phyloP scores from a whole-genome alignment of 1,284 basidiomycete species.

The Pseudozyma sp. region DNA sequence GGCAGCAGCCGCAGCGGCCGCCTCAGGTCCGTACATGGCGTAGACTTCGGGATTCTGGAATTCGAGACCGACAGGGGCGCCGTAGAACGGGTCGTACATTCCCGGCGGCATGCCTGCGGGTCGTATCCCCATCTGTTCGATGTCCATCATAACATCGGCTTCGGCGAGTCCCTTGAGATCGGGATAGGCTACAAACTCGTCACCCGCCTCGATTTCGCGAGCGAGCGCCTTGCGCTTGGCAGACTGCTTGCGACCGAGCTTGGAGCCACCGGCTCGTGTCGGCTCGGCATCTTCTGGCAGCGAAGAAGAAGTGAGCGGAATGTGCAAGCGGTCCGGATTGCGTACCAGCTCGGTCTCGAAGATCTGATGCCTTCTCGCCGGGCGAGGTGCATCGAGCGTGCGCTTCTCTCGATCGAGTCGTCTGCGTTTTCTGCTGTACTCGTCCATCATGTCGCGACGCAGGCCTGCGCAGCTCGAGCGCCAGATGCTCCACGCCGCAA shows the following conservation, averaged over 20 bases:
- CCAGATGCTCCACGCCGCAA: slow-evolving; percentile 77
- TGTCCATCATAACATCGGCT: slow-evolving; percentile 62
- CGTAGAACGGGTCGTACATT: slow-evolving; percentile 48
- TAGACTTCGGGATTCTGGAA: slow-evolving; percentile 43
- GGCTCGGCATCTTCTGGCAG: slow-evolving; percentile 12
- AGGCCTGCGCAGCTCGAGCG: slow-evolving; percentile 71
- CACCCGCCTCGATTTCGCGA: slow-evolving; percentile 35
- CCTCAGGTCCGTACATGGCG: slow-evolving; percentile 47
- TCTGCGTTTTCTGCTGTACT: slow-evolving; percentile 82
- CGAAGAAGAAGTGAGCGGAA: slow-evolving; percentile 12
- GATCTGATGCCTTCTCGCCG: slow-evolving; percentile 68
- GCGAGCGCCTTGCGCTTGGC: slow-evolving; percentile 45
- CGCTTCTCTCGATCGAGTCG: slow-evolving; percentile 83
- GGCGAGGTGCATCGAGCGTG: slow-evolving; percentile 78
- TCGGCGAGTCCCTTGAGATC: slow-evolving; percentile 64
- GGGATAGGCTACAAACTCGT: slow-evolving; percentile 62
- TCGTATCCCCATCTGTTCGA: slow-evolving; percentile 66
- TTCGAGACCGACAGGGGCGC: slow-evolving; percentile 28
- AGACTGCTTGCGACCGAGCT: slow-evolving; percentile 24
- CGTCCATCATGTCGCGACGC: slow-evolving; percentile 84
- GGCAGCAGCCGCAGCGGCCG: slow-evolving; percentile 38
- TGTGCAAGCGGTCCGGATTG: slow-evolving; percentile 54
- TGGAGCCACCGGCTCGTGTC: slow-evolving; percentile 8
- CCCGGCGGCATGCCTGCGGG: slow-evolving; percentile 33
- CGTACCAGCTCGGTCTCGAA: slow-evolving; percentile 66